phyloP scores from a whole-genome alignment of 2,329 filamentous ascomycete species.

The Trichoderma koningii region DNA sequence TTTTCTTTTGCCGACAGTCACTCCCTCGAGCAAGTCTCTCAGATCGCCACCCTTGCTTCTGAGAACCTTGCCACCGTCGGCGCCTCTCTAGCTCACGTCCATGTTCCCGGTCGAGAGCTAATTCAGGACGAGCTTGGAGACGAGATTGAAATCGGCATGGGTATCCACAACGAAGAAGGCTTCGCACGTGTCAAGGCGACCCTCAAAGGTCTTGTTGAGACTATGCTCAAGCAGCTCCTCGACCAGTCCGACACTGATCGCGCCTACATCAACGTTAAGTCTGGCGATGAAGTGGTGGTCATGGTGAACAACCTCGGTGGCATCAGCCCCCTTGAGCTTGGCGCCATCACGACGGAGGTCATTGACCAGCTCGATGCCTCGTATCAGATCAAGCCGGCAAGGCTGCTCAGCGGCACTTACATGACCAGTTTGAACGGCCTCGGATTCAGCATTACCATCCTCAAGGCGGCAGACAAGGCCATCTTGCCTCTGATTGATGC shows the following conservation, averaged over 20 bases:
- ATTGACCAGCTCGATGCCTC: slow-evolving; percentile 29
- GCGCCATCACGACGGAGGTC: slow-evolving; percentile 30
- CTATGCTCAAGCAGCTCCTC: slow-evolving; percentile 67
- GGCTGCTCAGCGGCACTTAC: slow-evolving; percentile 51
- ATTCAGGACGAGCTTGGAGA: slow-evolving; percentile 45
- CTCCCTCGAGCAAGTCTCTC: slow-evolving; percentile 47
- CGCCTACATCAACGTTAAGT: slow-evolving; percentile 51
- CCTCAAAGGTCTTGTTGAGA: slow-evolving; percentile 54
- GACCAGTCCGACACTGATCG: slow-evolving; percentile 56
- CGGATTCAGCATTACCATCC: slow-evolving; percentile 66
- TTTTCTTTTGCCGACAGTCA: slow-evolving; percentile 17
- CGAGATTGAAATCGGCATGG: slow-evolving; percentile 58
- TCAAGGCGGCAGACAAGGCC: slow-evolving; percentile 47
- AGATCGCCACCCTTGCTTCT: slow-evolving; percentile 47
- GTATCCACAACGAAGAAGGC: slow-evolving; percentile 32
- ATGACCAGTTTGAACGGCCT: slow-evolving; percentile 73
- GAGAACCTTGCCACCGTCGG: slow-evolving; percentile 56
- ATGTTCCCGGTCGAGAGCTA: slow-evolving; percentile 52
- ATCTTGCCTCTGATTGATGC: slow-evolving; percentile 69
- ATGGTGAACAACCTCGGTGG: slow-evolving; percentile 34
- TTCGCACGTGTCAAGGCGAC: slow-evolving; percentile 53
- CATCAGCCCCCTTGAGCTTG: slow-evolving; percentile 31
- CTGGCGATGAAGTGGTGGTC: slow-evolving; percentile 39
- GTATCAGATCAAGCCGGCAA: slow-evolving; percentile 51
- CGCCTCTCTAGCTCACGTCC: slow-evolving; percentile 54